Evolutionary conservation across 352 stramenopile species (phyloP).

Genomic region (Globisporangium solare): DNA sequence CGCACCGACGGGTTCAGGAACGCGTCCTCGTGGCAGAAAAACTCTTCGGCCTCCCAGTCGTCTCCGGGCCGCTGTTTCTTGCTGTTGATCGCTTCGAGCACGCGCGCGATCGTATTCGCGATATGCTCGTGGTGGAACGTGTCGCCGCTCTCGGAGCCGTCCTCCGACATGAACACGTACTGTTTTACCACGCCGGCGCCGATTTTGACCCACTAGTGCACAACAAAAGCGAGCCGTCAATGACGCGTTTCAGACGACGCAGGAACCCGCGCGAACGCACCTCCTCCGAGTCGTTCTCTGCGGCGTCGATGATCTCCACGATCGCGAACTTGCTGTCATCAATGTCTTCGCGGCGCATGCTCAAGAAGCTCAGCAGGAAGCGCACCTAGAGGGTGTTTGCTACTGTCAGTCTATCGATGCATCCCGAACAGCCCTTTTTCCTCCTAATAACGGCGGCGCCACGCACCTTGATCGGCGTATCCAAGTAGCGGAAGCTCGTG

Average conservation of each 20-base stretch:
- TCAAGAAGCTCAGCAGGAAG: constrained; percentile 63
- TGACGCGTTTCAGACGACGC: no score
- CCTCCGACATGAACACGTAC: constrained; percentile 48
- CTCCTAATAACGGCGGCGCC: not conserved
- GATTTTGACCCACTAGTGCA: constrained; percentile 54
- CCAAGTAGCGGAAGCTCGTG: constrained; percentile 50
- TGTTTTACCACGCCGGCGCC: constrained; percentile 60
- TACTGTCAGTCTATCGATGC: not conserved
- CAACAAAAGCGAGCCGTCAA: not conserved
- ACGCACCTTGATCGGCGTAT: constrained; percentile 62
- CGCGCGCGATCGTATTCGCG: constrained; percentile 29
- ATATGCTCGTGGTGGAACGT: constrained; percentile 69
- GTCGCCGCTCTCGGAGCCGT: constrained; percentile 30
- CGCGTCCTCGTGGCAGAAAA: constrained; percentile 65
- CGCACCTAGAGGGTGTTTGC: constrained; percentile 25
- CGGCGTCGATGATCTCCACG: constrained; percentile 43
- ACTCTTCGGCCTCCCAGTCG: constrained; percentile 36
- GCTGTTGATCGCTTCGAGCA: constrained; percentile 35
- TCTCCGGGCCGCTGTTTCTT: constrained; percentile 4
- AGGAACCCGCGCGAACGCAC: constrained; percentile 8
- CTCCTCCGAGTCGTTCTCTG: constrained; percentile 61
- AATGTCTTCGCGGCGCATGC: constrained; percentile 46
- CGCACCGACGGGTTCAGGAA: constrained; percentile 56
- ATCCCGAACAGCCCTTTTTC: not conserved
- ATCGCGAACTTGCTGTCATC: constrained; percentile 44